Conservation (phyloP, 441 rosid species). For the Rhodomyrtus psidioides region DNA sequence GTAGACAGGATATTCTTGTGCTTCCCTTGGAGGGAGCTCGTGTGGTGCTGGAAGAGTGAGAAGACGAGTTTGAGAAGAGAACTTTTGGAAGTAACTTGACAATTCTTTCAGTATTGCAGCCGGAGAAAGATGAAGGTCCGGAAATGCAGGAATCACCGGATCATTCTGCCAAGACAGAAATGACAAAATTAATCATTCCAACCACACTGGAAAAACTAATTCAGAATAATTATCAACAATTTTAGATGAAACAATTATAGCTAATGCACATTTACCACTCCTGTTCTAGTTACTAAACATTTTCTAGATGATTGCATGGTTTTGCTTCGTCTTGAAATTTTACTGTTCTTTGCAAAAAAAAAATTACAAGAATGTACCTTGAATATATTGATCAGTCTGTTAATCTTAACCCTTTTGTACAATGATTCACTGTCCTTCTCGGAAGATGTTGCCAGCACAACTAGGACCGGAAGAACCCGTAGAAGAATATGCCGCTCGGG, state of each 20-base stretch:
- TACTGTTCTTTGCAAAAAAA: background rate
- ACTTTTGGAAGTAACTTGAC: conserved; percentile 77
- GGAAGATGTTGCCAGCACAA: conserved; percentile 95
- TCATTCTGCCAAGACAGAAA: conserved; percentile 65
- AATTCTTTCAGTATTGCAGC: conserved; percentile 96
- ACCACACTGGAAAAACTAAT: background rate
- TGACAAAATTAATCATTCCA: conserved; percentile 1
- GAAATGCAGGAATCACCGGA: conserved; percentile 97
- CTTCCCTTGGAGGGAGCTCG: conserved; percentile 90
- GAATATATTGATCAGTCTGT: conserved; percentile 85
- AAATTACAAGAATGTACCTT: conserved; percentile 43
- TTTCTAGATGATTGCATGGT: background rate
- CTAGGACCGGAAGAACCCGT: conserved; percentile 95
- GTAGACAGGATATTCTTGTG: conserved; percentile 84
- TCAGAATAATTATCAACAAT: background rate
- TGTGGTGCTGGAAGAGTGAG: conserved; percentile 95
- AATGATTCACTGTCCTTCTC: conserved; percentile 96
- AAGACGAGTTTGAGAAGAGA: conserved; percentile 87
- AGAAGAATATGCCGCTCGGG: conserved; percentile 97
- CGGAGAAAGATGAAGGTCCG: conserved; percentile 99
- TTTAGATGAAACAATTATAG: background rate
- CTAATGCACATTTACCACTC: background rate
- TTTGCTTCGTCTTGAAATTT: background rate
- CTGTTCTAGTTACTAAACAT: background rate
- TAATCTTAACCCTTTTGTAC: conserved; percentile 95